Evolutionary conservation across 768 basidiomycete species (phyloP).

Genomic region (Tricholoma sp.): DNA sequence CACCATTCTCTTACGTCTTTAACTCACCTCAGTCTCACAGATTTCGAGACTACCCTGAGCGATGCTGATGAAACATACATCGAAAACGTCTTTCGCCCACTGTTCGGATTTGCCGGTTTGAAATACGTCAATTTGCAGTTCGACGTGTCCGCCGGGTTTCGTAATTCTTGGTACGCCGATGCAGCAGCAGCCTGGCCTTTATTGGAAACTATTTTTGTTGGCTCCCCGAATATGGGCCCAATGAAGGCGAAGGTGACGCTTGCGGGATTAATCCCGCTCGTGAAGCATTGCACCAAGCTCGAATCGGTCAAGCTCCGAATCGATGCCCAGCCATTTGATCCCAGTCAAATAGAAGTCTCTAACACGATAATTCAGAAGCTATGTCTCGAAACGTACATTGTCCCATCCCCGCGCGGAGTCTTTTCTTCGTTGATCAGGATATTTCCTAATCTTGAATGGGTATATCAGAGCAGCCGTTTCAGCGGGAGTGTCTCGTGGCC

Average conservation of each 20-base stretch:
- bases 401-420: neutral
- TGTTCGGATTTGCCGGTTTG: neutral
- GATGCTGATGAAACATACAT: neutral
- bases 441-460: neutral
- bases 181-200: slow-evolving; percentile 5
- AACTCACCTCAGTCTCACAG: neutral
- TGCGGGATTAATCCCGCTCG: slow-evolving; percentile 3
- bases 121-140: neutral
- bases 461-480: neutral
- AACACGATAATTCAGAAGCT: neutral
- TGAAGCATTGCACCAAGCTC: slow-evolving; percentile 1
- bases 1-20: neutral
- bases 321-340: neutral
- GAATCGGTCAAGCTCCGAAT: neutral
- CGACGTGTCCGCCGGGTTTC: neutral
- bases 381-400: neutral
- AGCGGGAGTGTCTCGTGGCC: neutral
- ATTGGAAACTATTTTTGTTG: neutral
- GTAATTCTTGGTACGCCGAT: neutral
- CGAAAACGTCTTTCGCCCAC: neutral
- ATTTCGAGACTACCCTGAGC: neutral
- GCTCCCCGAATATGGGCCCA: neutral
- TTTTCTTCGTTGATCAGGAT: neutral
- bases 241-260: neutral
- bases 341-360: neutral